Evolutionary conservation across 306 rosid species (phyloP), one percentile per base, ranked within the genome.

Genomic region (Cucurbita pepo): DNA sequence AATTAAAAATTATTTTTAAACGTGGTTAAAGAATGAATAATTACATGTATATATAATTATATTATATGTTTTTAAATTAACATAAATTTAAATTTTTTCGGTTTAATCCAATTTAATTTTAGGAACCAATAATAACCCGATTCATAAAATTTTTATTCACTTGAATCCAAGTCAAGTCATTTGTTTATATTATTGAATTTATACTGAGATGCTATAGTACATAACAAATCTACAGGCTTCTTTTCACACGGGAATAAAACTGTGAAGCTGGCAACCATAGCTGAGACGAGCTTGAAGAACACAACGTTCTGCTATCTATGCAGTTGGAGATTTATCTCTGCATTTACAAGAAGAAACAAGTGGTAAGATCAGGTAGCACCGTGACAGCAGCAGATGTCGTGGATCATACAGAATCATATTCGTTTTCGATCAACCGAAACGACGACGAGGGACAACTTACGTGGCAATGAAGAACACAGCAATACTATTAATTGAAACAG

Each of bases 401-500:
- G 30, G 22, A 67, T 12, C 8, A 7, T 67, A 45, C 12, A 25
- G 10, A 67, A 2, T 6, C 22, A 7, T 40, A 43, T 38, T 15
- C 13, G 34, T 45, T 67, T n/a, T 50, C 30, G 0, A 22, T 30
- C 25, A 0, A 54, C 18, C 38, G 12, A 55, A 6, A 54, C 34
- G 0, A n/a, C 11, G 16, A 54, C 12, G 61, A 48, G 15, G 69
- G 54, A 12, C 47, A 70, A 77, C 91, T 74, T 82, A 90, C 87
- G 82, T 74, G 80, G 79, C 59, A 74, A 78, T 71, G 71, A 77
- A 76, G 75, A 80, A 71, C 40, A 73, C 48, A 69, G 40, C 40
- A 38, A 13, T 56, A 71, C 71, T 58, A 69, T 75, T 72, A 59
- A 44, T 51, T 22, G 30, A 50, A 80, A 62, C 62, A 73, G 74